These are phyloP conservation scores for Trichoderma sp. DNA, from an alignment of 2,329 filamentous ascomycete genomes.

Conservation along the genomic window DNA sequence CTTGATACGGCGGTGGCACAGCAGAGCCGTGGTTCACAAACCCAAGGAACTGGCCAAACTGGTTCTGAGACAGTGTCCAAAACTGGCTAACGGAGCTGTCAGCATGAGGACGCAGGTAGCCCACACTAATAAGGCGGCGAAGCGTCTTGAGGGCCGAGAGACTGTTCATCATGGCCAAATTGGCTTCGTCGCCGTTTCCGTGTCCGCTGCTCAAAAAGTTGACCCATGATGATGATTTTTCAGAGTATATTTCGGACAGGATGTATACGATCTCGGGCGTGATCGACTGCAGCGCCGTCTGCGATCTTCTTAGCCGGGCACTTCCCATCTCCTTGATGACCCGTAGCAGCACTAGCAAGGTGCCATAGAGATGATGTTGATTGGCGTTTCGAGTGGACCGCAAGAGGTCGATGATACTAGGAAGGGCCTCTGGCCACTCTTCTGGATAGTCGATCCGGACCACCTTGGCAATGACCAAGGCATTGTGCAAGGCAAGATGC, in stretches of 20 bases:
- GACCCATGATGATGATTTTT: slow-evolving; percentile 68
- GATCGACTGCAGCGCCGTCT: slow-evolving; percentile 71
- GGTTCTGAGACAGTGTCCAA: slow-evolving; percentile 73
- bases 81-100: slow-evolving; percentile 72
- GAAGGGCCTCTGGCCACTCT: slow-evolving; percentile 70
- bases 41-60: slow-evolving; percentile 72
- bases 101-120: slow-evolving; percentile 81
- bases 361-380: slow-evolving; percentile 65
- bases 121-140: slow-evolving; percentile 72
- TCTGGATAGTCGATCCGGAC: slow-evolving; percentile 83
- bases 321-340: slow-evolving; percentile 89
- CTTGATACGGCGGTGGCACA: slow-evolving; percentile 52
- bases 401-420: slow-evolving; percentile 61
- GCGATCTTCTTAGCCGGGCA: slow-evolving; percentile 69
- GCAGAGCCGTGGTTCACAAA: slow-evolving; percentile 57
- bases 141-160: slow-evolving; percentile 75
- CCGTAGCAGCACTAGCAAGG: slow-evolving; percentile 74
- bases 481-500: slow-evolving; percentile 80
- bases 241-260: slow-evolving; percentile 72
- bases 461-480: slow-evolving; percentile 82
- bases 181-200: slow-evolving; percentile 56
- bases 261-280: slow-evolving; percentile 82
- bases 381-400: slow-evolving; percentile 51
- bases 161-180: slow-evolving; percentile 70
- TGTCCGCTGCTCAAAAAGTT: slow-evolving; percentile 55